Base-by-base conservation (phyloP, 345 rosid species). In the Ceriops tagal region DNA sequence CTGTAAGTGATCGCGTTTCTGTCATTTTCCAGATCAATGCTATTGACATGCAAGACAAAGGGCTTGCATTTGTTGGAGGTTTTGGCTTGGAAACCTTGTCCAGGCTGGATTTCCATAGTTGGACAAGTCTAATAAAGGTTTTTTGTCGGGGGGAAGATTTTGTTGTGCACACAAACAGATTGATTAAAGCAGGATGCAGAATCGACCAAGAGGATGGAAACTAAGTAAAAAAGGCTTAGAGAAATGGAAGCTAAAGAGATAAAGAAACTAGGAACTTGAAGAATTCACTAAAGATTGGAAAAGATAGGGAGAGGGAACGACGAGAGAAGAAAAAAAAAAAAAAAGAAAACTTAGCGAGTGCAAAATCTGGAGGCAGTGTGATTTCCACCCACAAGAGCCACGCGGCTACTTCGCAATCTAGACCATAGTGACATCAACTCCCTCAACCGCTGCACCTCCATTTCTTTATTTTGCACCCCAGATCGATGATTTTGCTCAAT, bases 351-450 rank as follows among this genome's bases (percentile, higher is more conserved):
- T 81, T 88, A 87, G 83, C 93, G 92, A 77, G 91, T 87, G 72
- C 93, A 89, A 77, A 88, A 89, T 76, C 96, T 85, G 59, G 97
- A 88, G 37, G 92, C 89, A 31, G 93, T 89, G 75, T 88, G 97
- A 69, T 92, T 92, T 65, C 96, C 97, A 83, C 96, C 96, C 79
- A 85, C 90, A 9, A 88, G 90, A 78, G 83, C 85, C 20, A 86
- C 84, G 31, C 87, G 86, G 46, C 43, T 74, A 61, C 69, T 82
- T 76, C 78, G 83, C 24, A 68, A 49, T 65, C 77, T 82, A 26
- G 79, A 86, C 75, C 88, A 81, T 5, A 89, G 83, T 26, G 80
- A 74, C 79, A 88, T 67, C 77, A 89, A 73, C 78, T 85, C 87
- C 70, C 74, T 84, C 53, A 74, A 68, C 66, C 93, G 77, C 68